Conservation (phyloP, 2,329 filamentous ascomycete species). For the Ploettnerulaceae sp. region DNA sequence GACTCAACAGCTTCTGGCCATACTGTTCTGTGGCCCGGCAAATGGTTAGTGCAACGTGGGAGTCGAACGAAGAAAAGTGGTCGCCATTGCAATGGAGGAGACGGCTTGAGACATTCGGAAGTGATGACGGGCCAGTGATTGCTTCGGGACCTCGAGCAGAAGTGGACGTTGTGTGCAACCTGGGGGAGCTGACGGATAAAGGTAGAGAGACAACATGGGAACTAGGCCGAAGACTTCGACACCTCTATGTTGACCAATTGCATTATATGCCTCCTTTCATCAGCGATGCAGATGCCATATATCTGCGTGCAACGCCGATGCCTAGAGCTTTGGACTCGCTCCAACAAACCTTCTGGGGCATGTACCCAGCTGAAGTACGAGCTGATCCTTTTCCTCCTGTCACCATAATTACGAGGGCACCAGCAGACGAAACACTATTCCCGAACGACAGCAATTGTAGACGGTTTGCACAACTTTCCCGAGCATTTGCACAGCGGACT, state of each 20-base stretch:
- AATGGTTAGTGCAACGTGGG: slow-evolving; percentile 57
- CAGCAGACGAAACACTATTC: slow-evolving; percentile 71
- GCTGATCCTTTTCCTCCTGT: slow-evolving; percentile 52
- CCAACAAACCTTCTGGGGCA: slow-evolving; percentile 68
- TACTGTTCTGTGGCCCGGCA: slow-evolving; percentile 78
- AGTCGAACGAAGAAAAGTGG: slow-evolving; percentile 41
- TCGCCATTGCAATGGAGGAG: slow-evolving; percentile 53
- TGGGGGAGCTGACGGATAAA: slow-evolving; percentile 70
- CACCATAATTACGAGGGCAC: slow-evolving; percentile 60
- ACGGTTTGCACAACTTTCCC: slow-evolving; percentile 63
- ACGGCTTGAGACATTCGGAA: slow-evolving; percentile 76
- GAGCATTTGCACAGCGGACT: slow-evolving; percentile 66
- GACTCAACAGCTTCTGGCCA: slow-evolving; percentile 71
- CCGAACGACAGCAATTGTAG: slow-evolving; percentile 73
- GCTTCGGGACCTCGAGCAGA: slow-evolving; percentile 63
- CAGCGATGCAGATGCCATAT: slow-evolving; percentile 54
- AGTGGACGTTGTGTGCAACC: slow-evolving; percentile 76
- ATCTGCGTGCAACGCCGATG: slow-evolving; percentile 69
- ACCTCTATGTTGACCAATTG: slow-evolving; percentile 71
- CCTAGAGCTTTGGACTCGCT: slow-evolving; percentile 73
- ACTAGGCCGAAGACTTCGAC: slow-evolving; percentile 62
- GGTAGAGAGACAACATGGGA: slow-evolving; percentile 67
- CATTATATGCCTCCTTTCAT: slow-evolving; percentile 62
- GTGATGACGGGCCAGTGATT: slow-evolving; percentile 62
- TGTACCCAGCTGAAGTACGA: slow-evolving; percentile 59